Evolutionary conservation across 345 rosid species (phyloP), one percentile per base, ranked within the genome.

Genomic region (Pistacia vera): DNA sequence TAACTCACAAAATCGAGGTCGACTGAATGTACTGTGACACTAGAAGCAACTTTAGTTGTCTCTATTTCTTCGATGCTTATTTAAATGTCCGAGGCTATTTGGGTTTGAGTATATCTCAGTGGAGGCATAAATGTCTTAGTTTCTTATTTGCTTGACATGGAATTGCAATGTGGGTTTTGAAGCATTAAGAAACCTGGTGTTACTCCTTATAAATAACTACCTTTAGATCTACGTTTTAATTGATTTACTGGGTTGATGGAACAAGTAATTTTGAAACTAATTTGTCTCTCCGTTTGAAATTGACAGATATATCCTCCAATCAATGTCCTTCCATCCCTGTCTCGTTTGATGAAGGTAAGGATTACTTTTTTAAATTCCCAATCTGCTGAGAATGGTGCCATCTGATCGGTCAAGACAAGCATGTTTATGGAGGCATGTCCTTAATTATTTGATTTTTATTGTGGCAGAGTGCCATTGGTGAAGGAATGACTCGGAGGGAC

Each of bases 381-480:
- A 69, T 71, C 52, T 35, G 58, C 38, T 30, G 17, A 11, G 20
- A 35, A 6, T 10, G 25, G 18, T 38, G 49, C 38, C n/a, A 49
- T 56, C n/a, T 36, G 36, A 56, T 56, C 6, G n/a, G 2, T 70
- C 9, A 54, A 36, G 4, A 51, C 28, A 57, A 38, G 73, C 11
- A 35, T 63, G 38, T 14, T 20, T 36, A 22, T 36, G 13, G 8
- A 13, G 22, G 36, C n/a, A 33, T 64, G 20, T 60, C 57, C 36
- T 62, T 52, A 54, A 81, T 64, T 13, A 11, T 20, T 55, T 63
- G 55, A 54, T 36, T 17, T 16, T 4, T 54, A 33, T 48, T 58
- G n/a, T 70, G 79, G 80, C 81, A 95, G 99, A 95, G 99, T 85
- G 99, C 98, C 77, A 93, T 95, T 80, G 99, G 99, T 18, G 99